Base-by-base conservation (phyloP, 225 moss, liverwort and hornwort species). In the Anthoceros angustus region DNA sequence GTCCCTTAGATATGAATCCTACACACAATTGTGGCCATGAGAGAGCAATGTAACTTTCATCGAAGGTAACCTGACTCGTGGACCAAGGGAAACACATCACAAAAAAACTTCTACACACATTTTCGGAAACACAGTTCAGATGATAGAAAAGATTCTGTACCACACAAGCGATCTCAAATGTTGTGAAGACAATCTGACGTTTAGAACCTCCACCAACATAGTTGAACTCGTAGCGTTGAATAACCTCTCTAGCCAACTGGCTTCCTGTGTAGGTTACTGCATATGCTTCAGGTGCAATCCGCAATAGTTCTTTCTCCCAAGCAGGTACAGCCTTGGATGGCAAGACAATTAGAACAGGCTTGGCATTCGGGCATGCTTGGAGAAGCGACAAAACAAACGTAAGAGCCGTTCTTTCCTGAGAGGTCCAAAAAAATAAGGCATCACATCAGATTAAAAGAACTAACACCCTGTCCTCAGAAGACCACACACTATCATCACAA, bases 151-250 rank as follows among this genome's bases (percentile, higher is more conserved):
- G 14, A 48, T 6, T 43, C 67, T 88, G 86, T 82, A 95, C 95
- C 71, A 71, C 76, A 64, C 66, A 78, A 12, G 88, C 79, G 42
- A 83, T 77, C 32, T 95, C 95, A 71, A 84, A 91, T 42, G 88
- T 88, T 67, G 95, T 86, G 75, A 95, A 70, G 71, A 91, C 82
- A 69, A 95, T 77, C 75, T 91, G 91, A 38, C 83, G 80, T 74
- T 71, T 86, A 32, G 82, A 78, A 23, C 75, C 74, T 78, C 65
- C 74, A 66, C 61, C 67, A 42, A 67, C 78, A 64, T 63, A 79
- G 70, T 72, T 74, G 15, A 95, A 80, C 69, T 95, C 95, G 72
- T 69, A 72, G 21, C 80, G 80, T 64, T 85, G 84, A 76, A 91
- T 80, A 25, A 84, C 66, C 50, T 74, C 72, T 80, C 88, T 80